Percentiles rank a stretch among this genome's conserved stretches.
Conservation (phyloP, 768 basidiomycete genomes). For the Thelephora aurantiotincta region DNA sequence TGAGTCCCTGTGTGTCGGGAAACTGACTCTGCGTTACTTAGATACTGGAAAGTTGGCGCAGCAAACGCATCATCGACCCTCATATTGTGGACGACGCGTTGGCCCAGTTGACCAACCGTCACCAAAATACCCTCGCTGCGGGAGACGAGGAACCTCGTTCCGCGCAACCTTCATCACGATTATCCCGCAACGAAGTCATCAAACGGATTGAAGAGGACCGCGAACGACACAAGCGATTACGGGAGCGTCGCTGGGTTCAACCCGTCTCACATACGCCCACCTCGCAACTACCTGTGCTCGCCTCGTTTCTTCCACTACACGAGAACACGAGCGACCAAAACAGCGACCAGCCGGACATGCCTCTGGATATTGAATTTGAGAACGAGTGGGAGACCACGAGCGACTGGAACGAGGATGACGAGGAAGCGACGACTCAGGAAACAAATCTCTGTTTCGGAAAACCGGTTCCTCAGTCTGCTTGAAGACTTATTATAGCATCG, state of each 20-base stretch:
- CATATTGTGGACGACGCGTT: slow-evolving; percentile 64
- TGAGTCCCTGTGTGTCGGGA: neutral
- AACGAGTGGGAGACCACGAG: slow-evolving; percentile 85
- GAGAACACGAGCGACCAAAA: slow-evolving; percentile 22
- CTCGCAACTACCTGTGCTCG: slow-evolving; percentile 28
- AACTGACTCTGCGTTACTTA: slow-evolving; percentile 14
- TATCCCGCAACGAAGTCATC: slow-evolving; percentile 48
- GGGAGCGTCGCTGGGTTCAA: slow-evolving; percentile 89
- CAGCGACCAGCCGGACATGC: slow-evolving; percentile 43
- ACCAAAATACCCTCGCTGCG: slow-evolving; percentile 10
- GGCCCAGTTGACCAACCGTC: slow-evolving; percentile 35
- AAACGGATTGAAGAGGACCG: slow-evolving; percentile 87
- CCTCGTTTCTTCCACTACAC: slow-evolving; percentile 42
- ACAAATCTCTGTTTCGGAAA: slow-evolving; percentile 45
- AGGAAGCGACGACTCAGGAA: slow-evolving; percentile 61
- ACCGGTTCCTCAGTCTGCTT: no score
- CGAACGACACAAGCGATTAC: slow-evolving; percentile 82
- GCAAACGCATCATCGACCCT: slow-evolving; percentile 71
- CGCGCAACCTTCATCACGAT: slow-evolving; percentile 11
- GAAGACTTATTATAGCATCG: no score
- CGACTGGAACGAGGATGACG: slow-evolving; percentile 85
- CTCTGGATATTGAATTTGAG: slow-evolving; percentile 75
- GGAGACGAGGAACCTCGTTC: slow-evolving; percentile 10
- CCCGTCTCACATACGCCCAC: slow-evolving; percentile 42
- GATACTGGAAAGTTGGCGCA: slow-evolving; percentile 89